A percentile compares a stretch with the other conserved stretches of the same genome.
Conservation (phyloP, 1,284 basidiomycete genomes). For the Cutaneotrichosporon arboriforme region DNA sequence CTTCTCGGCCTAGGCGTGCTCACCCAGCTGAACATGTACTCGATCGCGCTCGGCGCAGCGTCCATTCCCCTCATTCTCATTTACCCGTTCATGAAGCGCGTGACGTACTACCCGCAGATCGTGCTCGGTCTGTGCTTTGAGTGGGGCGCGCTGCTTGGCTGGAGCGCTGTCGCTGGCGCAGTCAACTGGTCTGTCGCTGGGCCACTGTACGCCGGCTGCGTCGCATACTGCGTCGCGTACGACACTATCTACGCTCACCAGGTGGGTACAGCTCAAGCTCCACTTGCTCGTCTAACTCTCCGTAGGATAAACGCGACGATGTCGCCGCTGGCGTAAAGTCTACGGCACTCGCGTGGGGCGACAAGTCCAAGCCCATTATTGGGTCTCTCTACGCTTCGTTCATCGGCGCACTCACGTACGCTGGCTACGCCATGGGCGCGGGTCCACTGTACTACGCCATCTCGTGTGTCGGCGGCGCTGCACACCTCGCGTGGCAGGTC, state of each 20-base stretch:
- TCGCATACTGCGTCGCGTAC: constrained; percentile 93
- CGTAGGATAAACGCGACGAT: constrained; percentile 88
- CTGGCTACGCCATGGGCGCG: constrained; percentile 71
- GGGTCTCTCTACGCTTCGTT: constrained; percentile 67
- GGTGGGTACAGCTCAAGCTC: constrained; percentile 49
- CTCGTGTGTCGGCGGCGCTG: constrained; percentile 65
- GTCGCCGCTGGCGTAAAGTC: constrained; percentile 82
- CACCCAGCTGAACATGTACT: constrained; percentile 90
- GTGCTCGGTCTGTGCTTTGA: constrained; percentile 92
- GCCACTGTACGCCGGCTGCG: constrained; percentile 83
- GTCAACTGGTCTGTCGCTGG: constrained; percentile 78
- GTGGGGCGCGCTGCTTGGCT: constrained; percentile 94
- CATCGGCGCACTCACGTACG: constrained; percentile 67
- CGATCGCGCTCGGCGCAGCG: constrained; percentile 84
- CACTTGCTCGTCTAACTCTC: background rate
- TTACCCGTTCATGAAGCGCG: constrained; percentile 96
- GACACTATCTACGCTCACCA: constrained; percentile 99
- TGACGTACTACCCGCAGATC: constrained; percentile 95
- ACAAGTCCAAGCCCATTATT: constrained; percentile 70
- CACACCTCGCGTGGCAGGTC: constrained; percentile 79
- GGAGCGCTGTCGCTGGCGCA: constrained; percentile 82
- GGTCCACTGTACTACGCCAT: constrained; percentile 69
- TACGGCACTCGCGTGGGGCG: constrained; percentile 85
- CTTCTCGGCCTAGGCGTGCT: constrained; percentile 80
- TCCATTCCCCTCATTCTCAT: constrained; percentile 79